phyloP scores from a whole-genome alignment of 352 stramenopile genomes.

The Pythium rishiriense region DNA sequence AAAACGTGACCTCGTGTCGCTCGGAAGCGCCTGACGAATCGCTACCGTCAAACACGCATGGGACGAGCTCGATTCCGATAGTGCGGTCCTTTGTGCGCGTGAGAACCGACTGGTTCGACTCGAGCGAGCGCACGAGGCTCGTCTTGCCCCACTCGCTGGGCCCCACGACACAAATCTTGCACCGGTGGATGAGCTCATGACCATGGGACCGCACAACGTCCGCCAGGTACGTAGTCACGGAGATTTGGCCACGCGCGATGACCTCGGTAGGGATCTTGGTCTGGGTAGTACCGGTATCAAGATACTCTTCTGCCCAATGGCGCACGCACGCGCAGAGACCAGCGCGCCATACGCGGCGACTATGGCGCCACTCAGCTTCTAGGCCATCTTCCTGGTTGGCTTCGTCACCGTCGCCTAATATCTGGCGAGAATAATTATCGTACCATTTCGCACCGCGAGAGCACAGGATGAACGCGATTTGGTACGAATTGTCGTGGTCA shows the following conservation, averaged over 20 bases:
- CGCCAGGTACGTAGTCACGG: slow-evolving; percentile 11
- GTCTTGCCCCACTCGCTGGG: slow-evolving; percentile 13
- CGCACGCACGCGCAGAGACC: slow-evolving; percentile 3
- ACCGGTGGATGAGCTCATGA: slow-evolving; percentile 3
- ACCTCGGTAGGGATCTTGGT: slow-evolving; percentile 5
- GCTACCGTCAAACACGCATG: background rate
- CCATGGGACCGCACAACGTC: slow-evolving; percentile 1
- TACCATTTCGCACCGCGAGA: background rate
- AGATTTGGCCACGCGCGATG: slow-evolving; percentile 1
- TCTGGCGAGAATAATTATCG: background rate
- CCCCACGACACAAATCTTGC: slow-evolving; percentile 13
- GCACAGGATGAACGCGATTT: background rate
- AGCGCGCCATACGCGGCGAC: background rate
- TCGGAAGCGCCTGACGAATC: background rate
- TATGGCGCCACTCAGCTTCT: background rate
- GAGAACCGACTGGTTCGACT: background rate
- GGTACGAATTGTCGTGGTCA: background rate
- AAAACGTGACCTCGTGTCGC: slow-evolving; percentile 11
- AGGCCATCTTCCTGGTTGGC: background rate
- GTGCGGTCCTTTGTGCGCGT: slow-evolving; percentile 1
- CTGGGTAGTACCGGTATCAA: background rate
- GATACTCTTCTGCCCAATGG: slow-evolving; percentile 1
- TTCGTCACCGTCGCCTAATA: background rate
- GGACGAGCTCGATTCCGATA: background rate
- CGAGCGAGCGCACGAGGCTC: slow-evolving; percentile 8